Evolutionary conservation across 192 early-diverging fungal genomes (phyloP).

Genomic region (Backusella psychrophila): DNA sequence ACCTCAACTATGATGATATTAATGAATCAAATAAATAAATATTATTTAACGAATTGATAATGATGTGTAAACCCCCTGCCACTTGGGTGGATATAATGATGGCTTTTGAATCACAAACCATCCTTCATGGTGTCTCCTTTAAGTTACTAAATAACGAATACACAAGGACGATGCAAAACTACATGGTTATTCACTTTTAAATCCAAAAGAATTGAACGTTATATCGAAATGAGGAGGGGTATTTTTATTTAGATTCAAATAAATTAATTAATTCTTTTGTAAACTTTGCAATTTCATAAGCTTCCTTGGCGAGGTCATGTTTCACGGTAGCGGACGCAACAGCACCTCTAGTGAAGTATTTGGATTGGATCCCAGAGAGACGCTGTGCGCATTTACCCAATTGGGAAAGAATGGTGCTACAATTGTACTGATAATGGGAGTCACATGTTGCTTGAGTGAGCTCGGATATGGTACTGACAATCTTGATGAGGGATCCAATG

Average conservation of each 20-base stretch:
- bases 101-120: no score
- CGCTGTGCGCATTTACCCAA: constrained; percentile 2
- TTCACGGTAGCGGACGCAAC: constrained; percentile 68
- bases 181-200: no score
- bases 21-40: no score
- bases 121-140: no score
- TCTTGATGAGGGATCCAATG: constrained; percentile 29
- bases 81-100: no score
- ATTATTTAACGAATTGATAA: no score
- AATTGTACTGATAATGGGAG: not conserved
- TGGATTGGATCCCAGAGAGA: not conserved
- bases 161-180: no score
- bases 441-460: constrained; percentile 48
- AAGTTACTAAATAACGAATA: no score
- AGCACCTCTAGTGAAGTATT: constrained; percentile 15
- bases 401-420: not conserved
- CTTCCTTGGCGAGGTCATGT: constrained; percentile 77
- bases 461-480: constrained; percentile 49
- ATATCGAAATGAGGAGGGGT: not conserved
- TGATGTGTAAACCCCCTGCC: no score
- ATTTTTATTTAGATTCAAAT: constrained; percentile 33
- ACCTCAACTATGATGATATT: no score
- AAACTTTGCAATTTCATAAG: constrained; percentile 89
- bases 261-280: constrained; percentile 83
- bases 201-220: no score